Evolutionary conservation across 2,329 filamentous ascomycete species (phyloP), one percentile per base, ranked within the genome.

Genomic region (Simplicillium aogashimaense): DNA sequence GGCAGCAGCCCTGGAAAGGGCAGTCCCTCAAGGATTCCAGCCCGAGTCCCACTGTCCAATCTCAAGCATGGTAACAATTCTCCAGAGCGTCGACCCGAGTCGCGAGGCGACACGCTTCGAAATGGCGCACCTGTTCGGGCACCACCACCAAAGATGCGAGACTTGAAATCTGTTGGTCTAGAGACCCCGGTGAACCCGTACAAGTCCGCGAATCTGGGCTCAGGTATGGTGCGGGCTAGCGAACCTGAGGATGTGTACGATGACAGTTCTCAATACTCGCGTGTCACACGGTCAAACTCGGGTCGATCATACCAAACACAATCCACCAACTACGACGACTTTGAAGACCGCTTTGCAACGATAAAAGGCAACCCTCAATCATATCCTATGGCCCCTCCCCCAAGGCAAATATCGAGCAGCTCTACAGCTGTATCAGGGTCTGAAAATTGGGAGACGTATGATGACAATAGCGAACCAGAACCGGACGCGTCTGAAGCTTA

Each of bases 401-500:
- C 62, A 1, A 70, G 86, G 36, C 85, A 90, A 51, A 80, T 83
- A 13, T 65, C 62, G 3, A 52, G 48, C 37, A 81, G 82, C 0
- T 89, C 86, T n/a, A 86, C 83, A 1, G 72, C 72, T 16, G 72
- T 84, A 18, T 87, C 85, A 5, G 86, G 86, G 2, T 94, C 86
- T 3, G 90, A 97, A 63, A 97, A 97, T 59, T 97, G 90, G 90
- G 90, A 97, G 62, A 95, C 89, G 9, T 97, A 92, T 53, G 89
- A 92, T 51, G 86, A 94, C 57, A 78, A 74, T 48, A 87, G 83
- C 45, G 82, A 87, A 53, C 77, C 81, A 0, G 84, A 87, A 52
- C 70, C 73, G 17, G 88, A 95, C 56, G 76, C 75, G 1, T 81
- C 80, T 4, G 86, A 92, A 45, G 72, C 78, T 9, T 94, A 94